Evolutionary conservation across 1,284 basidiomycete genomes (phyloP).

Genomic region (Pascua sp.): DNA sequence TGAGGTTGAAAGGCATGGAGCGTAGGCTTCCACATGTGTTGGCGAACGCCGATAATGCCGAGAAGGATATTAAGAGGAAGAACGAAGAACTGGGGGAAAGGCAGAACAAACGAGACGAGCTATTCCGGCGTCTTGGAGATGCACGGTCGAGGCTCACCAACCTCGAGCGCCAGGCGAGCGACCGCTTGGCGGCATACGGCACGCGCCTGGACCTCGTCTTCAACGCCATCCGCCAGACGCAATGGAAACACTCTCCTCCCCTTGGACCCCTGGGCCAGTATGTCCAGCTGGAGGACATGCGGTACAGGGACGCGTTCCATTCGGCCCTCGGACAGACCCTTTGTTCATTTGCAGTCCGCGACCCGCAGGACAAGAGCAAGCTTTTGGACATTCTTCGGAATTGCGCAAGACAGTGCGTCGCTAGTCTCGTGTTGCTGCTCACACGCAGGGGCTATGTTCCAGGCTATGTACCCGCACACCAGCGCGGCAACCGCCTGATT

Average conservation of each 20-base stretch:
- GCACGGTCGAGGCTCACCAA: neutral
- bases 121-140: no score
- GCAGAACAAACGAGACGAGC: neutral
- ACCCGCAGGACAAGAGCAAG: slow-evolving; percentile 62
- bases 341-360: slow-evolving; percentile 73
- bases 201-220: slow-evolving; percentile 44
- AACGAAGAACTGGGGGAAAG: neutral
- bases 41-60: neutral
- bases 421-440: neutral
- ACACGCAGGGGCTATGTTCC: no score
- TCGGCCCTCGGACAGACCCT: slow-evolving; percentile 62
- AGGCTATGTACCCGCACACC: no score
- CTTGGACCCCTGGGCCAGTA: slow-evolving; percentile 81
- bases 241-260: slow-evolving; percentile 68
- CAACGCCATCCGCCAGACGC: slow-evolving; percentile 57
- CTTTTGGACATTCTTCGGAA: slow-evolving; percentile 62
- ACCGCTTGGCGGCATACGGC: slow-evolving; percentile 57
- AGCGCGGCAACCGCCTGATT: no score
- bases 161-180: slow-evolving; percentile 22
- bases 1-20: slow-evolving; percentile 51
- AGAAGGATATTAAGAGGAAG: neutral
- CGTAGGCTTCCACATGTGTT: neutral
- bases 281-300: slow-evolving; percentile 68
- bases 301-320: slow-evolving; percentile 68
- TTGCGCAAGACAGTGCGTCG: slow-evolving; percentile 24